Percentiles rank a stretch among this genome's conserved stretches.
phyloP scores from a whole-genome alignment of 306 rosid genomes.

The Medicago truncatula region MtrunA17r5.0-ANR NC_053049.1:36096001-36096500 shows the following conservation, averaged over 20 bases:
- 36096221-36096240: slow-evolving; percentile 87
- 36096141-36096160: slow-evolving; percentile 30
- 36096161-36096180: slow-evolving; percentile 55
- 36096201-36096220: slow-evolving; percentile 89
- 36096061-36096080: slow-evolving; percentile 81
- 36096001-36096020: slow-evolving; percentile 65
- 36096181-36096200: slow-evolving; percentile 69
- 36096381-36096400: slow-evolving; percentile 63
- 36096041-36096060: slow-evolving; percentile 87
- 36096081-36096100: slow-evolving; percentile 57
- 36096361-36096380: slow-evolving; percentile 67
- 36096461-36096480: slow-evolving; percentile 55
- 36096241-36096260: slow-evolving; percentile 91
- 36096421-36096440: slow-evolving; percentile 76
- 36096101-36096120: slow-evolving; percentile 33
- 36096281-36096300: slow-evolving; percentile 87
- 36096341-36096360: slow-evolving; percentile 78
- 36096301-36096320: slow-evolving; percentile 67
- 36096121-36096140: not conserved
- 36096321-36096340: slow-evolving; percentile 76
- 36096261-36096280: slow-evolving; percentile 90
- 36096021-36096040: slow-evolving; percentile 94
- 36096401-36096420: slow-evolving; percentile 70
- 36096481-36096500: slow-evolving; percentile 74
- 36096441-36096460: slow-evolving; percentile 72